Evolutionary conservation across 1,139 yeast species (phyloP), one percentile per base, ranked within the genome.

Genomic region (Candida glucosophila): DNA sequence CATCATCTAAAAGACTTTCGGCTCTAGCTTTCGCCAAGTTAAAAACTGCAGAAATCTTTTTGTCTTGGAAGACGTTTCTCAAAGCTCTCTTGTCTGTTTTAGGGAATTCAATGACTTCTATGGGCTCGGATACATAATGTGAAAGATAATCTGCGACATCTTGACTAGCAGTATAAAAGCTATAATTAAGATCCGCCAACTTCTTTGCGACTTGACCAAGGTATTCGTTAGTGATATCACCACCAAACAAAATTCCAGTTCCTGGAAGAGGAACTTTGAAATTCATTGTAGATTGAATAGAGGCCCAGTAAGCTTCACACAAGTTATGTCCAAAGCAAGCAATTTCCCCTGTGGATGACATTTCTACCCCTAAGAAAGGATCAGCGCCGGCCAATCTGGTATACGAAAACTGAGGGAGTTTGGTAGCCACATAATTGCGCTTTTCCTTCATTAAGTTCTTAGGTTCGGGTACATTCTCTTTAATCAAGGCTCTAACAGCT

Each of bases 301-400:
- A 80, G 19, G 96, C 80, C 97, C 97, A 90, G 67, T 90, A 90
- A 20, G 97, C 95, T 57, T 90, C 98, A 35, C 72, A 50, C 37
- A 79, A 58, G 54, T 85, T 79, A 38, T 65, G 67, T 45, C 98
- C 98, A 51, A 90, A 90, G 53, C 95, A 82, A 15, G 98, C 98
- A 49, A 90, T 80, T 63, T 90, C 98, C 53, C 98, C 98, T 26
- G 98, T 90, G 9, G 97, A 88, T 5, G 97, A 81, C 98, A 90
- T 90, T 64, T 90, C 98, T 40, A 90, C 98, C 34, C 98, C 98
- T 49, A 90, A 70, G 70, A 82, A 86, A 38, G 98, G 98, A 55
- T 90, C 98, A 24, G 98, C 98, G 39, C 98, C 98, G 8, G 97
- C 96, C 46, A 90, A 71, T 63, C 98, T 80, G 23, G 98, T 86